Conservation (phyloP, 257 asterid genomes). For the Jacaranda mimosifolia region DNA sequence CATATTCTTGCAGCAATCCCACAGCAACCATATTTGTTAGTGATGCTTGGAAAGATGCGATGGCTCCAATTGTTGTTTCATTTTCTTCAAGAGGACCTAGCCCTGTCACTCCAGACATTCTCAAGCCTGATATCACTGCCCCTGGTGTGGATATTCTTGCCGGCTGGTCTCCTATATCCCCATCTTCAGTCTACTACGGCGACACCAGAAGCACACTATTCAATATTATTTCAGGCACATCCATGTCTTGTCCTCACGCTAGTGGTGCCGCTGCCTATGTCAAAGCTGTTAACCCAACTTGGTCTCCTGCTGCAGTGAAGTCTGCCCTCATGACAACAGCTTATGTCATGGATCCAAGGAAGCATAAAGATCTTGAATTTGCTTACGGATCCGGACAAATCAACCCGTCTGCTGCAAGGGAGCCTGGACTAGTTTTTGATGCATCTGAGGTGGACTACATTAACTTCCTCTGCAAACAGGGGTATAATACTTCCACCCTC, state of each 20-base stretch:
- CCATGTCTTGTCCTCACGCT: slow-evolving; percentile 66
- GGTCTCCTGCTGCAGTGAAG: slow-evolving; percentile 60
- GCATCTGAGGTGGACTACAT: slow-evolving; percentile 46
- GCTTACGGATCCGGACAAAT: slow-evolving; percentile 53
- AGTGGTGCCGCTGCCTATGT: slow-evolving; percentile 56
- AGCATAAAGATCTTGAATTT: slow-evolving; percentile 44
- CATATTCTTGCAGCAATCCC: slow-evolving; percentile 42
- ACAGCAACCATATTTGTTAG: slow-evolving; percentile 53
- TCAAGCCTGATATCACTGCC: slow-evolving; percentile 65
- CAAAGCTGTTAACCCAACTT: slow-evolving; percentile 46
- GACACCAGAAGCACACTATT: slow-evolving; percentile 43
- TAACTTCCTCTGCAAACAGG: slow-evolving; percentile 51
- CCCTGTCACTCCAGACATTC: slow-evolving; percentile 57
- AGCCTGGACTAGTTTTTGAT: slow-evolving; percentile 51
- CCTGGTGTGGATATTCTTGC: slow-evolving; percentile 70
- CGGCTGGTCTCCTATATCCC: slow-evolving; percentile 47
- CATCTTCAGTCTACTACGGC: slow-evolving; percentile 18
- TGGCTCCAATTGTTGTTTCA: slow-evolving; percentile 58
- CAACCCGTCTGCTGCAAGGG: slow-evolving; percentile 44
- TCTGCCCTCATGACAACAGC: slow-evolving; percentile 69
- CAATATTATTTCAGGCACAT: slow-evolving; percentile 59
- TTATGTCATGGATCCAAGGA: slow-evolving; percentile 43
- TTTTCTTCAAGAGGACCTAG: slow-evolving; percentile 69
- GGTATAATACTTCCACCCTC: slow-evolving; percentile 47
- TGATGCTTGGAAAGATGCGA: slow-evolving; percentile 50